These are phyloP conservation scores for Pestalotiopsis sp. DNA, from an alignment of 2,329 filamentous ascomycete species.

Conservation along the genomic window DNA sequence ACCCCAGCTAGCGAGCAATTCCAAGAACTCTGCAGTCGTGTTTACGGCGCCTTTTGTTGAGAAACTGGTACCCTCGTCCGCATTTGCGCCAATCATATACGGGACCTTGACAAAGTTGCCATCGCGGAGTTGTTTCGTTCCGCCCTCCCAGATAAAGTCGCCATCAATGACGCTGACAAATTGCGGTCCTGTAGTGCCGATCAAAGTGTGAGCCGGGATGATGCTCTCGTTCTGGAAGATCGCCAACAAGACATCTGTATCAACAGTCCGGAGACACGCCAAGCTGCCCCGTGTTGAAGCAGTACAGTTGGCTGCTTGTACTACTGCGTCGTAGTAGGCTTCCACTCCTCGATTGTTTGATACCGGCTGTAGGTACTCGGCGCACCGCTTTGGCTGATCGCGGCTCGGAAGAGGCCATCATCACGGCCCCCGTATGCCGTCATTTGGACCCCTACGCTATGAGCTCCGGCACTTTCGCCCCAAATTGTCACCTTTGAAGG, in stretches of 20 bases:
- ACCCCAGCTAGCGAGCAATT: neutral
- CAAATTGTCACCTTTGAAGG: constrained; percentile 51
- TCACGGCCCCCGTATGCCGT: constrained; percentile 55
- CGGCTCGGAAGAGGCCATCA: constrained; percentile 57
- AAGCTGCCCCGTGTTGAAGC: constrained; percentile 24
- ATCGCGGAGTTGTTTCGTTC: constrained; percentile 18
- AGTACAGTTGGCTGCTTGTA: constrained; percentile 26
- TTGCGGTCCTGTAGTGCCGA: constrained; percentile 19
- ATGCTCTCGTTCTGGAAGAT: constrained; percentile 28
- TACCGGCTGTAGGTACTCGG: constrained; percentile 26
- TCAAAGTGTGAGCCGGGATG: constrained; percentile 16
- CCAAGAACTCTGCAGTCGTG: constrained; percentile 53
- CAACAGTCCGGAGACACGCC: constrained; percentile 34
- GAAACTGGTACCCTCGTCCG: constrained; percentile 50
- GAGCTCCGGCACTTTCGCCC: constrained; percentile 57
- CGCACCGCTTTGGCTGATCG: constrained; percentile 52
- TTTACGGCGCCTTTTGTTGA: constrained; percentile 52
- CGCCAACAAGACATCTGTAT: constrained; percentile 31
- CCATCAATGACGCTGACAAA: constrained; percentile 37
- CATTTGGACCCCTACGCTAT: constrained; percentile 51
- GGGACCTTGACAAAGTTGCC: constrained; percentile 36
- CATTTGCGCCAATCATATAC: constrained; percentile 34
- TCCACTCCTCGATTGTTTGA: constrained; percentile 3
- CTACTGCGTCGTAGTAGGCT: constrained; percentile 34
- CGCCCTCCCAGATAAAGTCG: constrained; percentile 43